Conservation (phyloP, 2,329 filamentous ascomycete species). For the Grosmannia serpens region DNA sequence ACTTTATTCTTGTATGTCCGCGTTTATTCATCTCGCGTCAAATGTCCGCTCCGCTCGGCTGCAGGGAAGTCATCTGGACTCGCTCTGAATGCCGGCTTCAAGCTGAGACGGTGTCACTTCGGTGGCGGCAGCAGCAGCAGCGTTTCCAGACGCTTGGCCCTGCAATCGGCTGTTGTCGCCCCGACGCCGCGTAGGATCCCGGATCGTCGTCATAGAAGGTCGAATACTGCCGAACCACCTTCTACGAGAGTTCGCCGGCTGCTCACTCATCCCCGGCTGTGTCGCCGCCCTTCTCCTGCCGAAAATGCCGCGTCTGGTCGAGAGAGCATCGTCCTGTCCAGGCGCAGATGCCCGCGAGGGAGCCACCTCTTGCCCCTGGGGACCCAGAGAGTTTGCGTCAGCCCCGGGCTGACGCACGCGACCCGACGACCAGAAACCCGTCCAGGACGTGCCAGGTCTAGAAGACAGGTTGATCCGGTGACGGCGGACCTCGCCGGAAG, state of each 20-base stretch:
- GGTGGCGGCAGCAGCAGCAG: neutral
- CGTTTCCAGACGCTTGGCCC: neutral
- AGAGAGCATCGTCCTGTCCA: neutral
- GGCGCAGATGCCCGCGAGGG: neutral
- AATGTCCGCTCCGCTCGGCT: neutral
- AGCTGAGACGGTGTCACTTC: conserved; percentile 21
- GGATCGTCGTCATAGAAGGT: neutral
- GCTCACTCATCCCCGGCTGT: neutral
- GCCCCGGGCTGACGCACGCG: neutral
- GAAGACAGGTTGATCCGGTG: conserved; percentile 36
- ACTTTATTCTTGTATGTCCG: neutral
- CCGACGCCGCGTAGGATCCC: neutral
- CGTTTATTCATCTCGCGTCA: neutral
- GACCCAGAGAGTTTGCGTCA: neutral
- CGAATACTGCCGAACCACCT: neutral
- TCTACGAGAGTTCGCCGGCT: neutral
- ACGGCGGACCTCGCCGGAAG: conserved; percentile 17
- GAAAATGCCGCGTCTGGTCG: conserved; percentile 11
- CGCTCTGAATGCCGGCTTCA: conserved; percentile 20
- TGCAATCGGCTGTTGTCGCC: neutral
- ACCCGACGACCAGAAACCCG: conserved; percentile 17
- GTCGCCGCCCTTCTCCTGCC: conserved; percentile 8
- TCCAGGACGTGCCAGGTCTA: conserved; percentile 28
- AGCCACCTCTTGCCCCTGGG: neutral
- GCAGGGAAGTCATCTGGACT: neutral